Evolutionary conservation across 202 grass and related monocot genomes (phyloP).

Genomic region (Zoysia matrella): DNA sequence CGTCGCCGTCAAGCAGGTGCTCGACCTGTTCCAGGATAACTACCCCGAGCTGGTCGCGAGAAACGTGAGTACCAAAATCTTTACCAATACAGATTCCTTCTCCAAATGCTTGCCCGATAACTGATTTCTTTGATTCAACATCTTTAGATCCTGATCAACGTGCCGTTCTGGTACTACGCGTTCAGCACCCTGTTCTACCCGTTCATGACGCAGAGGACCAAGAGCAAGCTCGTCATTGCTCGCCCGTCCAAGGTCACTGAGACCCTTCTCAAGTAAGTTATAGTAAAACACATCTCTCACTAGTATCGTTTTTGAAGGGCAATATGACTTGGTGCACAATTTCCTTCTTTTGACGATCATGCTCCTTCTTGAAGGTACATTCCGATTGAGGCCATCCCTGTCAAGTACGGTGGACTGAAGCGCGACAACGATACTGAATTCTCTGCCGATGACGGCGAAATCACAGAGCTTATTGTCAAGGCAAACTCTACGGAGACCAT

Average conservation of each 20-base stretch:
- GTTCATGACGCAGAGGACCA: no score
- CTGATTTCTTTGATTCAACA: not conserved
- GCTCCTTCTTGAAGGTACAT: constrained; percentile 63
- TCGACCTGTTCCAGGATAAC: constrained; percentile 92
- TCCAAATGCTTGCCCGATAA: not conserved
- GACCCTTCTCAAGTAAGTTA: constrained; percentile 57
- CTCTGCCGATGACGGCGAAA: constrained; percentile 48
- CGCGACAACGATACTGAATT: constrained; percentile 71
- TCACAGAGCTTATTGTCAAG: constrained; percentile 66
- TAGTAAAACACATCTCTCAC: not conserved
- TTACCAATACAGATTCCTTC: not conserved
- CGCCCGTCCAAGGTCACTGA: no score
- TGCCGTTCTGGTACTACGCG: constrained; percentile 76
- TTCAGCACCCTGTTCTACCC: no score
- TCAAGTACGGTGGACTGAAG: constrained; percentile 90
- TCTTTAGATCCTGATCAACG: constrained; percentile 91
- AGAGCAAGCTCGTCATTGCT: no score
- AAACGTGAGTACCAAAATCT: constrained; percentile 63
- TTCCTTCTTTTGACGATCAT: not conserved
- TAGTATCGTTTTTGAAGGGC: not conserved
- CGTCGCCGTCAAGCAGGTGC: constrained; percentile 36
- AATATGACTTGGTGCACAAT: not conserved
- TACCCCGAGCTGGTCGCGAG: constrained; percentile 89
- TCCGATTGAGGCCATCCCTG: constrained; percentile 71
- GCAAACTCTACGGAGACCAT: constrained; percentile 62